phyloP scores from a whole-genome alignment of 257 asterid species.

The Nicotiana tabacum region DNA sequence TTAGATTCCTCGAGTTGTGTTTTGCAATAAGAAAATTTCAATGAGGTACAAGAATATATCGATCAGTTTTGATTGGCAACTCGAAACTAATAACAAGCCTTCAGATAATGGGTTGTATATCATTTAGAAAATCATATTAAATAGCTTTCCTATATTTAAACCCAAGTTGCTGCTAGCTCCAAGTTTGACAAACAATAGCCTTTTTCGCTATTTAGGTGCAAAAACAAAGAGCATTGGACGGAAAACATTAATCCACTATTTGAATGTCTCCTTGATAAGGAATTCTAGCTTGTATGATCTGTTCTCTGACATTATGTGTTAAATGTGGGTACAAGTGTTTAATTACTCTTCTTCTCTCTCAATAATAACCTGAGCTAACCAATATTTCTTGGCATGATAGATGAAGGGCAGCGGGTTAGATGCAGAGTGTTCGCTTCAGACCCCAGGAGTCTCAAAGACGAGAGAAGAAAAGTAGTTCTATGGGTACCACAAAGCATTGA shows the following conservation, averaged over 20 bases:
- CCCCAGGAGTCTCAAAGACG: conserved; percentile 26
- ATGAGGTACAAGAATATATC: neutral
- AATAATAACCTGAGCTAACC: neutral
- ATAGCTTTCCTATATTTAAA: neutral
- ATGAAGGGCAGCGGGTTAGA: conserved; percentile 8
- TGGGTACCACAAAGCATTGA: conserved; percentile 38
- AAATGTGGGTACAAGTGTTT: neutral
- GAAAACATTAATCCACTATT: neutral
- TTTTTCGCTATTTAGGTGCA: neutral
- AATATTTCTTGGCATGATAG: conserved; percentile 9
- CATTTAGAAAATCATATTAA: neutral
- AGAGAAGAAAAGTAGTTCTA: conserved; percentile 25
- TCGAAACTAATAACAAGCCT: neutral
- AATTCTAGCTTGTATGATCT: neutral
- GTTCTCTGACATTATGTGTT: neutral
- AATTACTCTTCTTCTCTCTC: neutral
- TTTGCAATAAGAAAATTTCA: neutral
- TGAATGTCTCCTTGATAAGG: neutral
- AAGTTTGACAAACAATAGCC: neutral
- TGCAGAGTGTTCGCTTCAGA: conserved; percentile 28
- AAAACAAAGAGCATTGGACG: neutral
- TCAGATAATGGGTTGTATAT: neutral
- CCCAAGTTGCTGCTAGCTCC: too few relatives aligned
- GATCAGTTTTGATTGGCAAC: neutral
- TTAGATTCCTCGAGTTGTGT: neutral